Conservation (phyloP, 148 eudicot species). For the Persicaria tinctoria region DNA sequence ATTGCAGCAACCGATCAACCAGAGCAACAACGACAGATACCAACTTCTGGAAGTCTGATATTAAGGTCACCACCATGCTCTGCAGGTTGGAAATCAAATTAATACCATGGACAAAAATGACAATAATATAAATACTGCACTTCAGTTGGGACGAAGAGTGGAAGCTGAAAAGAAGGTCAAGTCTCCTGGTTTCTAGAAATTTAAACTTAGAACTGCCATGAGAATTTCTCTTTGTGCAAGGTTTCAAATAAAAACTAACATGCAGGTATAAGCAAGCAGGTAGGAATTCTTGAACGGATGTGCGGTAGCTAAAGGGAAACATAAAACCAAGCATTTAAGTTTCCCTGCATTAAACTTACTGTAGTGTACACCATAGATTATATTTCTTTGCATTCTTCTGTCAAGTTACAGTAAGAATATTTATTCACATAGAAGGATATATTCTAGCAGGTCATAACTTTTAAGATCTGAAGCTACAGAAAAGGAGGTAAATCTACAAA, state of each 20-base stretch:
- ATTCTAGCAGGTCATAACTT: neutral
- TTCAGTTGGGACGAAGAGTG: neutral
- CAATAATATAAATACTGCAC: neutral
- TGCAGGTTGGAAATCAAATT: slow-evolving; percentile 28
- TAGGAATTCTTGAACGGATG: neutral
- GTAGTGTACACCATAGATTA: neutral
- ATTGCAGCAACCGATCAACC: slow-evolving; percentile 63
- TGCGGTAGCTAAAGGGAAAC: neutral
- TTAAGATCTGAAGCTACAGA: no score
- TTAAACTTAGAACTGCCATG: neutral
- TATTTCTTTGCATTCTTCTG: neutral
- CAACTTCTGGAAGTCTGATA: slow-evolving; percentile 56
- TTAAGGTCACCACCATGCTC: slow-evolving; percentile 63
- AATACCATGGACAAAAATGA: neutral
- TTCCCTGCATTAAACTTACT: neutral
- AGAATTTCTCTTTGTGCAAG: neutral
- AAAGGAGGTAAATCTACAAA: neutral
- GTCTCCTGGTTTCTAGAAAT: neutral
- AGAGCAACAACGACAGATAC: slow-evolving; percentile 64
- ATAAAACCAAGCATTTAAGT: neutral
- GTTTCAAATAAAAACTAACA: neutral
- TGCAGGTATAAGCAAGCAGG: slow-evolving; percentile 4
- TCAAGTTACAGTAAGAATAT: neutral
- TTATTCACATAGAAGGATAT: neutral
- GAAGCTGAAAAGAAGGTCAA: neutral